These are phyloP conservation scores for Aspergillus sp. DNA, from an alignment of 2,329 filamentous ascomycete species.

Conservation along the genomic window DNA sequence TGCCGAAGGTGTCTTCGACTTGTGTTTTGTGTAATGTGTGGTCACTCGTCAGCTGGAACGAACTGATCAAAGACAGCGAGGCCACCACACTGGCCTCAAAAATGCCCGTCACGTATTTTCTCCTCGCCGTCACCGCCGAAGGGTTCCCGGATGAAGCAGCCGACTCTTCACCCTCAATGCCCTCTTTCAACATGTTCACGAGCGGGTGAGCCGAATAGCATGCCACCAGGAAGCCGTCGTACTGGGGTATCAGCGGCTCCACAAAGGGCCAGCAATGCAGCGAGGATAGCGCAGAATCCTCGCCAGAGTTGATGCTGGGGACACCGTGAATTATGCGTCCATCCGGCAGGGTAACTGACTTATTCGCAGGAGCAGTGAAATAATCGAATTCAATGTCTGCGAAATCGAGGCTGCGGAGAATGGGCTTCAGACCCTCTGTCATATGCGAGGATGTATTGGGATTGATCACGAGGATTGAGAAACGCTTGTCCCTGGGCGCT, in stretches of 20 bases:
- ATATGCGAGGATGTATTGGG: slow-evolving; percentile 46
- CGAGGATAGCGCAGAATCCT: slow-evolving; percentile 65
- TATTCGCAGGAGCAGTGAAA: slow-evolving; percentile 36
- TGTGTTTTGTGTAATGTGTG: slow-evolving; percentile 33
- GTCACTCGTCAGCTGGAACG: slow-evolving; percentile 29
- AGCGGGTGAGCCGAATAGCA: slow-evolving; percentile 87
- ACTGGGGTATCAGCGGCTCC: slow-evolving; percentile 33
- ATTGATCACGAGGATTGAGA: slow-evolving; percentile 44
- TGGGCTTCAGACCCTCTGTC: slow-evolving; percentile 43
- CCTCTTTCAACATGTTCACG: slow-evolving; percentile 59
- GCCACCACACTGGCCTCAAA: slow-evolving; percentile 78
- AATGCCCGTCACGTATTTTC: slow-evolving; percentile 71
- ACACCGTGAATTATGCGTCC: slow-evolving; percentile 51
- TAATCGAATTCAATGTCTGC: slow-evolving; percentile 38
- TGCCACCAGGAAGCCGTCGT: slow-evolving; percentile 80
- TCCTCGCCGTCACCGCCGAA: slow-evolving; percentile 17
- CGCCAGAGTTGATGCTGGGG: slow-evolving; percentile 73
- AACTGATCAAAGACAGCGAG: slow-evolving; percentile 56
- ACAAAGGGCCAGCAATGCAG: slow-evolving; percentile 61
- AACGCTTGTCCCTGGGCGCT: slow-evolving; percentile 14
- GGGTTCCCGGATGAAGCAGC: slow-evolving; percentile 23
- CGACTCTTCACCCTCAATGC: slow-evolving; percentile 28
- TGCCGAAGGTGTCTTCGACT: slow-evolving; percentile 64
- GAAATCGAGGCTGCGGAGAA: slow-evolving; percentile 37
- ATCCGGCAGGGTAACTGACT: slow-evolving; percentile 28